Evolutionary conservation across 2,329 filamentous ascomycete genomes (phyloP).

Genomic region (Didymella segeticola): DNA sequence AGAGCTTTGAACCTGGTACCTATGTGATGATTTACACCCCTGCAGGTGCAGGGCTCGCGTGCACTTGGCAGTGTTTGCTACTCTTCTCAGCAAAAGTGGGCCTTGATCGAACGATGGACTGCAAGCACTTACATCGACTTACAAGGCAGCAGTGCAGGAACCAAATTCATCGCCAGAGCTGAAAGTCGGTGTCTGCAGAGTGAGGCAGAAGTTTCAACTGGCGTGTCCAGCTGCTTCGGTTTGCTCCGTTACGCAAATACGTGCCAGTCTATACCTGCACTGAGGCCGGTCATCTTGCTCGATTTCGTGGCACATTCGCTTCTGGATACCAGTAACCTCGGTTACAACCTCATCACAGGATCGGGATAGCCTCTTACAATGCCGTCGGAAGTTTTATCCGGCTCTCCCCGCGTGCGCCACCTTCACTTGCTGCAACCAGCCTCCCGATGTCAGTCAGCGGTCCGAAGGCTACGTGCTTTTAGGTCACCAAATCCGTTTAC

Average conservation of each 20-base stretch:
- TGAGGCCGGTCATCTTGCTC: background rate
- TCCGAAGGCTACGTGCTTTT: constrained; percentile 2
- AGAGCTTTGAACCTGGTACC: background rate
- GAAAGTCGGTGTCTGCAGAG: background rate
- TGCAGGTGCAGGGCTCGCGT: background rate
- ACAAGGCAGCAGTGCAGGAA: background rate
- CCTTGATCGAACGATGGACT: background rate
- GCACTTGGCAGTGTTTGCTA: constrained; percentile 1
- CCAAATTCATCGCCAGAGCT: background rate
- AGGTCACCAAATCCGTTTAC: background rate
- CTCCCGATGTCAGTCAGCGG: background rate
- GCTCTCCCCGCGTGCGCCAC: background rate
- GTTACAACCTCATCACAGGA: background rate
- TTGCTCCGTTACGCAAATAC: background rate
- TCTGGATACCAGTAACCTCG: background rate
- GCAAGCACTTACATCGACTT: background rate
- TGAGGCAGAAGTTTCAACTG: background rate
- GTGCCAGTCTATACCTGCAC: background rate
- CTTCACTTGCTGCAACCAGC: background rate
- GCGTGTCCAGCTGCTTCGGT: background rate
- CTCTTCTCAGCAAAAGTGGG: background rate
- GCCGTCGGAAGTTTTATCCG: background rate
- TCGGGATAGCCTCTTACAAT: background rate
- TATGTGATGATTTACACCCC: background rate
- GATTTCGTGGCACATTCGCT: background rate